phyloP scores from a whole-genome alignment of 192 early-diverging fungal genomes.

The Entomortierella chlamydospora region DNA sequence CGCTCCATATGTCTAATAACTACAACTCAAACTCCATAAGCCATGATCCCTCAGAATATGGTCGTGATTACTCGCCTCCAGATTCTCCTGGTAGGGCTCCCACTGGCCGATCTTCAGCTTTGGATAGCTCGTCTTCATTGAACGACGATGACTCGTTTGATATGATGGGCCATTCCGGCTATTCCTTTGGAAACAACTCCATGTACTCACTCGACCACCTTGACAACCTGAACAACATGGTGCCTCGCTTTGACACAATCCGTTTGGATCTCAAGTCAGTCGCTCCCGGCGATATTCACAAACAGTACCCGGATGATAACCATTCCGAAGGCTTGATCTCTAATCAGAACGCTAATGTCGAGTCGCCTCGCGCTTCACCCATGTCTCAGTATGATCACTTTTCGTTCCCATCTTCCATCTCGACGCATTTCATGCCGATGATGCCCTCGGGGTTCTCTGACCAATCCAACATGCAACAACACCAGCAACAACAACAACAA shows the following conservation, averaged over 20 bases:
- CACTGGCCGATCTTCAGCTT: conserved; percentile 16
- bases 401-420: conserved; percentile 50
- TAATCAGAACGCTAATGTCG: conserved; percentile 36
- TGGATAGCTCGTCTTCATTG: conserved; percentile 37
- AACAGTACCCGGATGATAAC: conserved; percentile 23
- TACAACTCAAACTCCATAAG: conserved; percentile 28
- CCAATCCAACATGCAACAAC: conserved; percentile 8
- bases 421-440: conserved; percentile 37
- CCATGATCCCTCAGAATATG: conserved; percentile 40
- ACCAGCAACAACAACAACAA: conserved; percentile 30
- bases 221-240: conserved; percentile 44
- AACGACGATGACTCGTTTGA: conserved; percentile 50
- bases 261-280: conserved; percentile 51
- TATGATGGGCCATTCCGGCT: conserved; percentile 45
- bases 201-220: conserved; percentile 50
- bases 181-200: conserved; percentile 35
- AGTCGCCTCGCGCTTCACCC: conserved; percentile 44
- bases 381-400: conserved; percentile 51
- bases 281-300: conserved; percentile 42
- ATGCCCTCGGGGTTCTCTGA: conserved; percentile 27
- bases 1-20: conserved; percentile 30
- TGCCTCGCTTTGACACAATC: conserved; percentile 41
- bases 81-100: conserved; percentile 33
- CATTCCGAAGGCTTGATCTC: conserved; percentile 18
- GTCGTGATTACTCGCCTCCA: conserved; percentile 49